Evolutionary conservation across 345 rosid species (phyloP).

Genomic region (Linum lewisii): DNA sequence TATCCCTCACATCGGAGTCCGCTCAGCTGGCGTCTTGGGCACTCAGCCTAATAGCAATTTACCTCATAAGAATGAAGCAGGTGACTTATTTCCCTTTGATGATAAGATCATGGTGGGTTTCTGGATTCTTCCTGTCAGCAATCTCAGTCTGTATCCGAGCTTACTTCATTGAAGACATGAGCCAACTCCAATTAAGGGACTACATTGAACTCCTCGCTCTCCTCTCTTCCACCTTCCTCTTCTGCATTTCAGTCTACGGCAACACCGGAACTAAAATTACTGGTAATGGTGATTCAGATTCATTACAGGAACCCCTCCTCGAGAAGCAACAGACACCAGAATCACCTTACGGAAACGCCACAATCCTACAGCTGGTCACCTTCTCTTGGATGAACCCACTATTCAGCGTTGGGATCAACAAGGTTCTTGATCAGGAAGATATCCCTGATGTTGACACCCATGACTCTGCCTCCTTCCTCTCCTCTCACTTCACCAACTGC

Average conservation of each 20-base stretch:
- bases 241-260: conserved; percentile 52
- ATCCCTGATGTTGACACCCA: conserved; percentile 52
- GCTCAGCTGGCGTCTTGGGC: conserved; percentile 42
- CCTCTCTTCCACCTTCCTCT: conserved; percentile 41
- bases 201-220: conserved; percentile 41
- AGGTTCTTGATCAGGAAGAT: conserved; percentile 58
- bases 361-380: conserved; percentile 58
- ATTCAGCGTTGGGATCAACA: conserved; percentile 62
- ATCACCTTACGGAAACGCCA: conserved; percentile 70
- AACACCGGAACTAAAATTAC: conserved; percentile 36
- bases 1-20: conserved; percentile 38
- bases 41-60: conserved; percentile 25
- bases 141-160: conserved; percentile 24
- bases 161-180: conserved; percentile 13
- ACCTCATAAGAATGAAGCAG: conserved; percentile 25
- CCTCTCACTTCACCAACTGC: conserved; percentile 37
- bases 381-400: conserved; percentile 90
- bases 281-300: conserved; percentile 5
- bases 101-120: conserved; percentile 78
- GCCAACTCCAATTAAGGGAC: conserved; percentile 22
- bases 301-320: conserved; percentile 49
- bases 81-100: conserved; percentile 55
- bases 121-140: conserved; percentile 45
- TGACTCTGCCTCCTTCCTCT: conserved; percentile 63
- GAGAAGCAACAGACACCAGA: conserved; percentile 20